Evolutionary conservation across 2,329 filamentous ascomycete species (phyloP).

Genomic region (Aureobasidium uvarum): DNA sequence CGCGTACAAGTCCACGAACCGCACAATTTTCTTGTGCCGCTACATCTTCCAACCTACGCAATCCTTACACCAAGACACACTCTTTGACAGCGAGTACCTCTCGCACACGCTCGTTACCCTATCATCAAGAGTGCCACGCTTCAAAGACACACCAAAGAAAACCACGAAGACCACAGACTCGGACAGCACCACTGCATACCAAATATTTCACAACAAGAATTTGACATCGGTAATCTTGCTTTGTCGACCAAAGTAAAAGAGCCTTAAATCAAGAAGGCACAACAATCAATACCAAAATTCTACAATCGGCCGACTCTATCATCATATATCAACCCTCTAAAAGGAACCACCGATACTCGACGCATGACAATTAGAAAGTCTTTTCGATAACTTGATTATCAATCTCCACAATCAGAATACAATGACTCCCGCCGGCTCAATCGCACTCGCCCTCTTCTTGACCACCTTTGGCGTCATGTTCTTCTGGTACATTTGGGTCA

Average conservation of each 20-base stretch:
- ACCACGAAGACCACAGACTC: neutral
- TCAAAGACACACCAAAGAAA: neutral
- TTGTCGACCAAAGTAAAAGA: neutral
- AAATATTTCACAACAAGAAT: neutral
- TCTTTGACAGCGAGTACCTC: no score
- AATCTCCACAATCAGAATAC: neutral
- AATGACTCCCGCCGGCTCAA: neutral
- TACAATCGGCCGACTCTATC: neutral
- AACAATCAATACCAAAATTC: neutral
- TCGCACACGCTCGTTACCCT: neutral
- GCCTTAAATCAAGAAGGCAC: neutral
- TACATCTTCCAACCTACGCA: no score
- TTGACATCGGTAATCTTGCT: neutral
- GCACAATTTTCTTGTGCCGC: no score
- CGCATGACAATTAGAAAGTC: neutral
- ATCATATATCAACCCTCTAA: no score
- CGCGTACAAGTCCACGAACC: no score
- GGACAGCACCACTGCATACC: neutral
- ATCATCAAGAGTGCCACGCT: neutral
- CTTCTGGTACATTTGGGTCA: constrained; percentile 21
- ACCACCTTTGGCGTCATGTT: neutral
- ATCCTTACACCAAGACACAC: no score
- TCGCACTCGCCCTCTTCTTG: neutral
- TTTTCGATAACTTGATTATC: neutral
- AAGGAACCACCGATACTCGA: no score